A percentile compares a stretch with the other conserved stretches of the same genome.
phyloP scores from a whole-genome alignment of 106 monocot genomes.

The Dendrobium nobile region DNA sequence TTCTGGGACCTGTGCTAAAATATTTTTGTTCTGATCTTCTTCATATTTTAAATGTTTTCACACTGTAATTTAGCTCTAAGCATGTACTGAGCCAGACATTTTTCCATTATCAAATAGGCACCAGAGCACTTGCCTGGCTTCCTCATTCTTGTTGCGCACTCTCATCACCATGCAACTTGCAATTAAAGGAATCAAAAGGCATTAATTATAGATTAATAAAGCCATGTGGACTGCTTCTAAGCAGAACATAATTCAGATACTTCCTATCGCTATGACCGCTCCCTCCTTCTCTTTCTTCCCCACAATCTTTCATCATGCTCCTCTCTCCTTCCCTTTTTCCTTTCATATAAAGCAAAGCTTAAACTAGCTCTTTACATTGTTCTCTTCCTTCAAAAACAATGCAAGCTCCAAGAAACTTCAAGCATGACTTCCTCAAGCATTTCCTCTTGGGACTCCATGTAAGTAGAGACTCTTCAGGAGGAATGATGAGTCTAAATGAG shows the following conservation, averaged over 20 bases:
- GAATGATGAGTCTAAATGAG: conserved; percentile 32
- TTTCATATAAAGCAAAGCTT: neutral
- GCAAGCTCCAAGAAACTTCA: conserved; percentile 44
- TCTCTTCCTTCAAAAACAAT: conserved; percentile 12
- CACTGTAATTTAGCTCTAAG: too few species aligned
- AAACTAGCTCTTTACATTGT: neutral
- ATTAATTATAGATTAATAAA: neutral
- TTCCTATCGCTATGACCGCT: neutral
- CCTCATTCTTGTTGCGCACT: neutral
- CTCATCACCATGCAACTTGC: neutral
- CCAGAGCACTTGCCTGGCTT: too few species aligned
- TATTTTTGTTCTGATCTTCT: too few species aligned
- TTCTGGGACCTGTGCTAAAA: too few species aligned
- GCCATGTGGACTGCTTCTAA: neutral
- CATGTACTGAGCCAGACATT: too few species aligned
- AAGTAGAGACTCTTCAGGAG: conserved; percentile 1
- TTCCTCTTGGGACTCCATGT: conserved; percentile 38
- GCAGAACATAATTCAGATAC: neutral
- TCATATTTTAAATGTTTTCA: too few species aligned
- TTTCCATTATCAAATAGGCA: too few species aligned
- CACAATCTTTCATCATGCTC: neutral
- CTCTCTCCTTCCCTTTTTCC: neutral
- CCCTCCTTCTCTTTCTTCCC: neutral
- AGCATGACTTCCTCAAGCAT: conserved; percentile 35
- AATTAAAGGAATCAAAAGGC: neutral